These are phyloP conservation scores for Orobanche coerulescens DNA, from an alignment of 257 asterid genomes.

Conservation along the genomic window DNA sequence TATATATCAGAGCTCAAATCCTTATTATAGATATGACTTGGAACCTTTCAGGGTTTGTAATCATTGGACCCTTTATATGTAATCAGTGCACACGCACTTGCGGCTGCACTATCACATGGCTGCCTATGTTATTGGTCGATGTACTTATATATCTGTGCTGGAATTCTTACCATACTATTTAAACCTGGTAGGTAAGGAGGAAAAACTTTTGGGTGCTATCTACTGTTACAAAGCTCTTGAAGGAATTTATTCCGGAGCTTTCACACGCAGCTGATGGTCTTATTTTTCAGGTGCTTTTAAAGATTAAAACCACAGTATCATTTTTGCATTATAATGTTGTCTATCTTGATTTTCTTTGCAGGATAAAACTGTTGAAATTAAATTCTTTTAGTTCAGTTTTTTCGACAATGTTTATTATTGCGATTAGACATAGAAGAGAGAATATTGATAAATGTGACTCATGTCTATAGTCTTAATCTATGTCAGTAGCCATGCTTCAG, in stretches of 20 bases:
- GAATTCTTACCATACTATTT: slow-evolving; percentile 24
- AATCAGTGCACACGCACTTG: no score
- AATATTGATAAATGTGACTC: no score
- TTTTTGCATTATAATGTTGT: background rate
- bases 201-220: slow-evolving; percentile 96
- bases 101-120: no score
- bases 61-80: slow-evolving; percentile 18
- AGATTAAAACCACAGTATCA: no score
- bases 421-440: background rate
- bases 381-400: background rate
- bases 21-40: slow-evolving; percentile 75
- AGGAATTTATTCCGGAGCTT: slow-evolving; percentile 89
- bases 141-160: background rate
- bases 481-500: no score
- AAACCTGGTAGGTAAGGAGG: slow-evolving; percentile 73
- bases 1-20: slow-evolving; percentile 54
- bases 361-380: background rate
- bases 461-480: no score
- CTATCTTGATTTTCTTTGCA: background rate
- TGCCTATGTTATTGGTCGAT: background rate
- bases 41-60: slow-evolving; percentile 88
- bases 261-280: slow-evolving; percentile 98
- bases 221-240: slow-evolving; percentile 73
- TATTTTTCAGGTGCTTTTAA: slow-evolving; percentile 86
- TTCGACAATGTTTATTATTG: background rate